Evolutionary conservation across 148 eudicot species (phyloP), one percentile per base, ranked within the genome.

Genomic region (Fagopyrum esculentum): DNA sequence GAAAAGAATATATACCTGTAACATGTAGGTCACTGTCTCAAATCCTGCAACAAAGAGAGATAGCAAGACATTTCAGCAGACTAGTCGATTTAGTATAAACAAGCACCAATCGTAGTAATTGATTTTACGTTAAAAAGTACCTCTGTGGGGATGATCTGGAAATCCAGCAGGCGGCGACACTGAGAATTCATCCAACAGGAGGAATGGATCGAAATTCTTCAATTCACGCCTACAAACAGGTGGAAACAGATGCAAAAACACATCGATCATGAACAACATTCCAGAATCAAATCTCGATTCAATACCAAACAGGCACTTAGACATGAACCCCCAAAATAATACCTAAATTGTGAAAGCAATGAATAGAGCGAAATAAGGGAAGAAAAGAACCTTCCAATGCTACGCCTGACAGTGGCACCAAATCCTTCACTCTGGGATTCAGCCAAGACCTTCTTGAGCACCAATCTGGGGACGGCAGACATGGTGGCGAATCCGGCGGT

Each of bases 81-180:
- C 13, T 6, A 50, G 9, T 13, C 59, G 4, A 15, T 4, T 19
- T 22, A 4, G 63, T 8, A 61, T 2, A 71, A 46, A 6, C 6
- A 35, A 35, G 40, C 40, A 35, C 40, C 40, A 35, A 35, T 35
- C 3, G 2, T 35, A 35, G 40, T 35, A 35, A 35, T 35, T 35
- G 40, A 1, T 35, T 35, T 0, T 35, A 35, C 40, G 40, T 35
- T 35, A 73, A 45, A 72, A 8, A 68, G 63, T 17, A 50, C 98
- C 98, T 88, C 98, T 81, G 74, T 94, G 98, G 26, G 98, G 97
- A 77, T 94, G 98, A 77, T 94, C 98, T 30, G 98, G 97, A 80
- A 94, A 94, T 73, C 98, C 98, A 88, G 92, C 97, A 35, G 98
- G 98, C 44, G 84, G 82, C 73, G 97, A 70, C 80, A 91, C 98